Percentiles rank a stretch among this genome's conserved stretches.
phyloP scores from a whole-genome alignment of 208 protist genomes.

The Tritrichomonas musculus region DNA sequence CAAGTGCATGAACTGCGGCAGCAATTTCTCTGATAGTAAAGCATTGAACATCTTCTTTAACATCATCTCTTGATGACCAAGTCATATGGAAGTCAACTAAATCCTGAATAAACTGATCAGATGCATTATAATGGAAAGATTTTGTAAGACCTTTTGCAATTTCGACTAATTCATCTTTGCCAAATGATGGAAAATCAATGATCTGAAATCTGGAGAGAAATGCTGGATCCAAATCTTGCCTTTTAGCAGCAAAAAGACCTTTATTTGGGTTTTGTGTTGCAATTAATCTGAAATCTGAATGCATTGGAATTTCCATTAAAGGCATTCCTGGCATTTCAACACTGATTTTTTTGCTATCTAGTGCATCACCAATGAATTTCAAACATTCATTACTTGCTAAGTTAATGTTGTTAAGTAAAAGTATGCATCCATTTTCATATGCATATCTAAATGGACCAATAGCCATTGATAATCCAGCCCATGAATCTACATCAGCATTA shows the following conservation, averaged over 20 bases:
- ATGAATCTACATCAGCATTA: no score
- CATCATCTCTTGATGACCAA: no score
- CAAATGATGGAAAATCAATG: background rate
- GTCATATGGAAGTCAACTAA: no score
- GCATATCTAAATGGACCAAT: no score
- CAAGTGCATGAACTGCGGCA: no score
- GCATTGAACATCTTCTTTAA: no score
- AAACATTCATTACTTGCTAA: background rate
- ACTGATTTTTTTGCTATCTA: background rate
- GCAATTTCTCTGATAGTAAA: no score
- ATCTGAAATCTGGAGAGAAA: background rate
- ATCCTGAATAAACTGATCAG: no score
- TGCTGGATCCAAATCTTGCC: background rate
- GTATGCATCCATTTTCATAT: background rate
- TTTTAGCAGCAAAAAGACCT: background rate
- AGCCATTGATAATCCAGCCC: no score
- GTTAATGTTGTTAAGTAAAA: conserved; percentile 29
- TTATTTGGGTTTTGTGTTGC: conserved; percentile 32
- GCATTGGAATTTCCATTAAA: conserved; percentile 19
- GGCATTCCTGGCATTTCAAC: no score
- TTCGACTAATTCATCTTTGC: background rate
- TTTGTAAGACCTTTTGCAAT: background rate
- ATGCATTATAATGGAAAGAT: no score
- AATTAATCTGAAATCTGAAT: conserved; percentile 32
- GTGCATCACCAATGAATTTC: conserved; percentile 25